phyloP scores from a whole-genome alignment of 2,329 filamentous ascomycete species.

The Botrytis squamosa region DNA sequence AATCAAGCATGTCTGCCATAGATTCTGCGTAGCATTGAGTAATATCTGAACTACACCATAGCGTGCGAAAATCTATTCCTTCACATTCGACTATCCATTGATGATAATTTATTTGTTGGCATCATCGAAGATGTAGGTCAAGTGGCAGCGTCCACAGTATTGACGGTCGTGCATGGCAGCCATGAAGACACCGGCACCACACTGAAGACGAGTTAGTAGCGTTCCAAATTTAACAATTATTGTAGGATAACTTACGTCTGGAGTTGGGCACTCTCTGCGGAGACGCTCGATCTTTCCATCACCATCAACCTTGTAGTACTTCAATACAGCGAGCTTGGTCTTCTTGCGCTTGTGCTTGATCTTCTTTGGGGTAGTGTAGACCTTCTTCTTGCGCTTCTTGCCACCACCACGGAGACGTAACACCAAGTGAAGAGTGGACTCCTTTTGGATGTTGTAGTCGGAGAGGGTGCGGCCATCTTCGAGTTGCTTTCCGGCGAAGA shows the following conservation, averaged over 20 bases:
- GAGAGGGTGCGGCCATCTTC: conserved; percentile 98
- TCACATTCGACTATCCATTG: conserved; percentile 37
- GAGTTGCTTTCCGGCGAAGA: conserved; percentile 99
- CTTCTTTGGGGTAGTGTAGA: conserved; percentile 99
- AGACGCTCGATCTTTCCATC: conserved; percentile 99
- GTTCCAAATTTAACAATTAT: background rate
- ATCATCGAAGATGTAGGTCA: conserved; percentile 72
- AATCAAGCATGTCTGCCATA: background rate
- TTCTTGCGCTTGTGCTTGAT: conserved; percentile 99
- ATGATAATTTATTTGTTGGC: conserved; percentile 52
- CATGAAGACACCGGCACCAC: conserved; percentile 99
- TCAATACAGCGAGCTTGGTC: conserved; percentile 99
- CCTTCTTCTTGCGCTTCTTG: conserved; percentile 99
- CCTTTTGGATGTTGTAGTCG: conserved; percentile 99
- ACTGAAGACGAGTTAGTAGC: conserved; percentile 57
- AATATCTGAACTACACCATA: conserved; percentile 22
- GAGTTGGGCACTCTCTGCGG: conserved; percentile 91
- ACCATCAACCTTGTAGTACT: conserved; percentile 99
- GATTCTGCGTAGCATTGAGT: conserved; percentile 26
- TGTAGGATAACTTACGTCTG: conserved; percentile 63
- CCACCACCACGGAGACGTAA: conserved; percentile 96
- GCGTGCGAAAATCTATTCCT: conserved; percentile 25
- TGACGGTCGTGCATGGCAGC: conserved; percentile 99
- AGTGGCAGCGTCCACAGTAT: conserved; percentile 63
- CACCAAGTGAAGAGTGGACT: conserved; percentile 97